Percentiles rank a stretch among this genome's conserved stretches.
These are phyloP conservation scores for Trypanosomatidae sp. DNA, from an alignment of 208 protist genomes.

Conservation along the genomic window DNA sequence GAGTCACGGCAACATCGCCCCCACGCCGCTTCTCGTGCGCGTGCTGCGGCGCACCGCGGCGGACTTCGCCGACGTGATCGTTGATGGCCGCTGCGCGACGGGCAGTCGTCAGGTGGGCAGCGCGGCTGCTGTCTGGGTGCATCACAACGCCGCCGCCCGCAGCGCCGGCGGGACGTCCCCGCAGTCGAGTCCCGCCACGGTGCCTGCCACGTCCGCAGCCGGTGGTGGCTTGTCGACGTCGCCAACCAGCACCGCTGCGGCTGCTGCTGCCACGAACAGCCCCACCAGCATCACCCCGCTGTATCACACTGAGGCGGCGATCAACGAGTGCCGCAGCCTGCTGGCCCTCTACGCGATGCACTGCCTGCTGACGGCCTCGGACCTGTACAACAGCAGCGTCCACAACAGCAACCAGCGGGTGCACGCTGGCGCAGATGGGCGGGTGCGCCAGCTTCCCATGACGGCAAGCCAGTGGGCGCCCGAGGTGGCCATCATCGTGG, in stretches of 20 bases:
- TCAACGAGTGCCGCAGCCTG: conserved; percentile 44
- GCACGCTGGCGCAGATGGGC: conserved; percentile 11
- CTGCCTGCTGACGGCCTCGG: conserved; percentile 34
- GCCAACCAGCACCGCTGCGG: too few species aligned
- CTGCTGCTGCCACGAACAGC: too few species aligned
- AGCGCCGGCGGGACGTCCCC: not conserved
- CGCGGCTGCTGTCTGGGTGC: conserved; percentile 41
- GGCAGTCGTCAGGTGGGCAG: conserved; percentile 32
- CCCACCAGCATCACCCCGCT: conserved; percentile 15
- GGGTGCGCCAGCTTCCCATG: conserved; percentile 12
- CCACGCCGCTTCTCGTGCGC: conserved; percentile 50
- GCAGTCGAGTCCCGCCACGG: not conserved
- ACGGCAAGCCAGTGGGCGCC: conserved; percentile 22
- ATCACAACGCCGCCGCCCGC: conserved; percentile 18
- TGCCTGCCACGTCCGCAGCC: not conserved
- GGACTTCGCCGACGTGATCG: conserved; percentile 68
- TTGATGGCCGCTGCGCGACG: conserved; percentile 62
- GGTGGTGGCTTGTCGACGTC: too few species aligned
- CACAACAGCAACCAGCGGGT: not conserved
- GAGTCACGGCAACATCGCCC: too few species aligned
- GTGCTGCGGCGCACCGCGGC: conserved; percentile 49
- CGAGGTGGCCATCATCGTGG: conserved; percentile 39
- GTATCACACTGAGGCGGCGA: conserved; percentile 30
- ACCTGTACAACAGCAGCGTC: conserved; percentile 3
- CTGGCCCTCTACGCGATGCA: conserved; percentile 57